Conservation (phyloP, 2,329 filamentous ascomycete species). For the Pseudogymnoascus verrucosus region DNA sequence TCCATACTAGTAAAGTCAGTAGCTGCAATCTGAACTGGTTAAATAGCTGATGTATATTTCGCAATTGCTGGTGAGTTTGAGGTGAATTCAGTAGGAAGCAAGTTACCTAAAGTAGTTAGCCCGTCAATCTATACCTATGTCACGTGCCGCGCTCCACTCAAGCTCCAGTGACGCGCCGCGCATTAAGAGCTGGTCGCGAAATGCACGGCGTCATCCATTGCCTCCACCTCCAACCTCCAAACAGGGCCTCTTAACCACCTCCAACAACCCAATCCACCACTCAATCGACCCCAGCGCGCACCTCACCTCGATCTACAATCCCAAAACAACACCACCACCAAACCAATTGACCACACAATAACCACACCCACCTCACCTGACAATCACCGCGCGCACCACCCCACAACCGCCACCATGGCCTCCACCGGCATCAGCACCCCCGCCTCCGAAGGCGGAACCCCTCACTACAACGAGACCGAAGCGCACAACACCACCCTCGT, state of each 20-base stretch:
- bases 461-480: slow-evolving; percentile 7
- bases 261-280: neutral
- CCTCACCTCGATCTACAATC: neutral
- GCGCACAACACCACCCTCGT: slow-evolving; percentile 38
- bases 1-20: no score
- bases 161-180: neutral
- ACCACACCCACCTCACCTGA: neutral
- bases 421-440: slow-evolving; percentile 23
- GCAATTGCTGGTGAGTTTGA: neutral
- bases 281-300: neutral
- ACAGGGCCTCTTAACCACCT: neutral
- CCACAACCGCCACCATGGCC: neutral
- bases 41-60: neutral
- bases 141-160: neutral
- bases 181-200: neutral
- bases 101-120: neutral
- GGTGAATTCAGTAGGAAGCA: neutral
- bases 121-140: neutral
- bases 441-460: slow-evolving; percentile 9
- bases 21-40: neutral
- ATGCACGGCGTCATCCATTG: slow-evolving; percentile 7
- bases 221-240: neutral
- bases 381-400: neutral
- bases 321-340: neutral
- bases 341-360: neutral